Percentiles rank a stretch among this genome's conserved stretches.
phyloP scores from a whole-genome alignment of 352 stramenopile genomes.

The Phytophthora hybrid region DNA sequence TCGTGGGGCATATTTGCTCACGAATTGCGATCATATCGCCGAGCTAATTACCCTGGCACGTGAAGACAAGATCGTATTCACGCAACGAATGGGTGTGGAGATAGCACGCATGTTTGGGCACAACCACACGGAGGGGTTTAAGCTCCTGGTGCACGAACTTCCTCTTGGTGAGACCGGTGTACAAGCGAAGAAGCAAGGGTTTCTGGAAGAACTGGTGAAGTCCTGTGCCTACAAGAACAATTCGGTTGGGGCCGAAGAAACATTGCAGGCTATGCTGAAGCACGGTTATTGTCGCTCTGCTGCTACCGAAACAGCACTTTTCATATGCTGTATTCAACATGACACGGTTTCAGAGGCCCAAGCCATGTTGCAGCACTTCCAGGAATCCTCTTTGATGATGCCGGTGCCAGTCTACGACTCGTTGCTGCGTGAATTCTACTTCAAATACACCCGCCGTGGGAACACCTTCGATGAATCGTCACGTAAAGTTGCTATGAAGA shows the following conservation, averaged over 20 bases:
- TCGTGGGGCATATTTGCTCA: slow-evolving; percentile 69
- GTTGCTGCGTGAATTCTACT: slow-evolving; percentile 78
- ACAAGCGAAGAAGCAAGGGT: slow-evolving; percentile 47
- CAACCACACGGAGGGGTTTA: slow-evolving; percentile 56
- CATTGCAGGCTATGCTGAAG: slow-evolving; percentile 51
- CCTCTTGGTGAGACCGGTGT: slow-evolving; percentile 23
- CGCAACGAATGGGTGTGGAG: slow-evolving; percentile 70
- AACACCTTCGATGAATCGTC: slow-evolving; percentile 67
- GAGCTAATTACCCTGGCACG: slow-evolving; percentile 58
- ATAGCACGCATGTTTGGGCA: slow-evolving; percentile 74
- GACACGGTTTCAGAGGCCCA: slow-evolving; percentile 43
- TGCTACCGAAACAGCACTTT: slow-evolving; percentile 64
- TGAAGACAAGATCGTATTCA: slow-evolving; percentile 63
- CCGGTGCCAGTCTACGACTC: slow-evolving; percentile 74
- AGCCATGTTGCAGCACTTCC: slow-evolving; percentile 56
- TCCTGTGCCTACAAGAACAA: slow-evolving; percentile 81
- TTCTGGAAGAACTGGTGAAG: slow-evolving; percentile 74
- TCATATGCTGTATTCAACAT: slow-evolving; percentile 74
- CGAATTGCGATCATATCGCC: slow-evolving; percentile 65
- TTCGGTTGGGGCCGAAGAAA: slow-evolving; percentile 54
- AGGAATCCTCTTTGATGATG: slow-evolving; percentile 54
- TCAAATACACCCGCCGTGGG: slow-evolving; percentile 76
- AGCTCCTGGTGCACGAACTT: slow-evolving; percentile 57
- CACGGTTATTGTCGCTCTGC: slow-evolving; percentile 60
- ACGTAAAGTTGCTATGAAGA: slow-evolving; percentile 63